Percentiles rank a stretch among this genome's conserved stretches.
These are phyloP conservation scores for Crotalaria pallida DNA, from an alignment of 306 rosid genomes.

Conservation along the genomic window DNA sequence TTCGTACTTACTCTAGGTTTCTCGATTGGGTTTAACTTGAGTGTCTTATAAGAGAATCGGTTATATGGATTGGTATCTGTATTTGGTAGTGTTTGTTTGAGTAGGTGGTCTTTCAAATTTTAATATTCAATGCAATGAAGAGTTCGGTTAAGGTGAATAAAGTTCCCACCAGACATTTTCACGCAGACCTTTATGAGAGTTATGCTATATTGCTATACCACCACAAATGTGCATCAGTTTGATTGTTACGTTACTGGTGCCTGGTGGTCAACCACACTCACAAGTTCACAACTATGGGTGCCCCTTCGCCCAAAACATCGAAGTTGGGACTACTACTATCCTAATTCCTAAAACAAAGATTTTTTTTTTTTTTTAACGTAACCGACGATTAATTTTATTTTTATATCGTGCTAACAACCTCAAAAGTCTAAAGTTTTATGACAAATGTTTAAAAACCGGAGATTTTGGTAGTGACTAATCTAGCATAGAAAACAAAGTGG, in stretches of 20 bases:
- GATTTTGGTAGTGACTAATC: not conserved
- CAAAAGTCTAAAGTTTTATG: not conserved
- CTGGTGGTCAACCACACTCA: no score
- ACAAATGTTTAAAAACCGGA: not conserved
- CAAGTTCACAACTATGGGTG: not conserved
- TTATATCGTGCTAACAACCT: no score
- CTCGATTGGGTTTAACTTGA: slow-evolving; percentile 13
- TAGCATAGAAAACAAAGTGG: not conserved
- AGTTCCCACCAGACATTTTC: slow-evolving; percentile 19
- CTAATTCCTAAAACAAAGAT: not conserved
- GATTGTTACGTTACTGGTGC: not conserved
- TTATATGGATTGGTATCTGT: not conserved
- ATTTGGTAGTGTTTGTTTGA: slow-evolving; percentile 27
- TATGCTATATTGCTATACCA: not conserved
- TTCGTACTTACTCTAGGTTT: slow-evolving; percentile 14
- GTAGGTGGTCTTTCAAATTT: slow-evolving; percentile 28
- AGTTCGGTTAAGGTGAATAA: slow-evolving; percentile 19
- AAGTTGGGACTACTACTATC: not conserved
- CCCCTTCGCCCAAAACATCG: not conserved
- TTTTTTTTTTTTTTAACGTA: no score
- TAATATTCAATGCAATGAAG: slow-evolving; percentile 24
- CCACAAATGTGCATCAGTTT: not conserved
- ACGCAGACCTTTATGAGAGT: slow-evolving; percentile 10
- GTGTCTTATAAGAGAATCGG: not conserved
- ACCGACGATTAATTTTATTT: not conserved